Conservation (phyloP, 495 filamentous ascomycete genomes). For the Tuber umbilicatum region DNA sequence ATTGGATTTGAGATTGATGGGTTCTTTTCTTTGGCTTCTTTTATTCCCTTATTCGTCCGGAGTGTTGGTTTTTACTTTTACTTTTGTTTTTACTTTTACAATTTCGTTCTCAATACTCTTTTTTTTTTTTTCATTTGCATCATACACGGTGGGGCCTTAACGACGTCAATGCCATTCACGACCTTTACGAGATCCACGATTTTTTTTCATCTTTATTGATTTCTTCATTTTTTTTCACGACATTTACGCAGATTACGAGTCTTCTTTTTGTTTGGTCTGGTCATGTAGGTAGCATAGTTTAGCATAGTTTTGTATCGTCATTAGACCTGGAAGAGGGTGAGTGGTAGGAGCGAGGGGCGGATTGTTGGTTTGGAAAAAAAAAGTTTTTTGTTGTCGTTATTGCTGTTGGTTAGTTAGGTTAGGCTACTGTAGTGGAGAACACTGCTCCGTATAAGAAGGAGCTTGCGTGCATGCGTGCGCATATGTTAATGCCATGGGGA, state of each 20-base stretch:
- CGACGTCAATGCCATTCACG: constrained; percentile 1
- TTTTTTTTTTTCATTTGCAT: neutral
- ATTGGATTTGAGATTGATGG: constrained; percentile 3
- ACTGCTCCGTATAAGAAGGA: neutral
- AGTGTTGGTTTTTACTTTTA: neutral
- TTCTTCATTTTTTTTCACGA: neutral
- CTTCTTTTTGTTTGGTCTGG: neutral
- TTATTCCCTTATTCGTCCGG: constrained; percentile 1
- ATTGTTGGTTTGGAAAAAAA: neutral
- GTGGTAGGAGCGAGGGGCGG: neutral
- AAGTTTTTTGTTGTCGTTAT: neutral
- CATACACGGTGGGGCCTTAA: constrained; percentile 1
- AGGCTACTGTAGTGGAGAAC: neutral
- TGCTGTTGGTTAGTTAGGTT: neutral
- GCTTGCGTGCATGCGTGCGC: neutral
- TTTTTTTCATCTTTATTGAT: neutral
- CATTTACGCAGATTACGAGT: neutral
- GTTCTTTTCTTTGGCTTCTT: constrained; percentile 2
- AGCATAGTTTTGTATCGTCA: neutral
- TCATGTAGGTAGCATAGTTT: neutral
- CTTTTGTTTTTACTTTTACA: constrained; percentile 1
- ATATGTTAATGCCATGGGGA: neutral
- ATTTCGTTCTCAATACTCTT: neutral
- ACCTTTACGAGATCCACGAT: neutral
- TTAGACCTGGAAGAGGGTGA: neutral